phyloP scores from a whole-genome alignment of 352 stramenopile species.

The Saprolegnia diclina region DNA sequence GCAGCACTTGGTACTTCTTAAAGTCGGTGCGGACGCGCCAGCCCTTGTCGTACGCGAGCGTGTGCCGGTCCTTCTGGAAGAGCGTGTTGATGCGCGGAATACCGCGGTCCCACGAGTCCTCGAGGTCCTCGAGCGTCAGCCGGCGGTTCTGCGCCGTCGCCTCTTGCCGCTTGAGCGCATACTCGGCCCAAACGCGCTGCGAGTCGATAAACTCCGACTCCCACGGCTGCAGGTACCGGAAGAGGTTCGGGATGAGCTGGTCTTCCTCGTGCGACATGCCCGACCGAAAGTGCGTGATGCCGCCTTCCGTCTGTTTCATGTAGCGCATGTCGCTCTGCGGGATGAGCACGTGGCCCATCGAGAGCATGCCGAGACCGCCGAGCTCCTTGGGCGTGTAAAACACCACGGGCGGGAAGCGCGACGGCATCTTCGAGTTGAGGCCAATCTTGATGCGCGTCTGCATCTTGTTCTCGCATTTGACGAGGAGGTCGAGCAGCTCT shows the following conservation, averaged over 20 bases:
- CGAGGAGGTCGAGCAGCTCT: slow-evolving; percentile 98
- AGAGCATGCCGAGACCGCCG: slow-evolving; percentile 98
- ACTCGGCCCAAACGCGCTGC: slow-evolving; percentile 99
- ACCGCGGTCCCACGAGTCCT: slow-evolving; percentile 99
- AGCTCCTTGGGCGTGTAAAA: slow-evolving; percentile 99
- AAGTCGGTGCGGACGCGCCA: slow-evolving; percentile 99
- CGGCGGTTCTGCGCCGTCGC: slow-evolving; percentile 98
- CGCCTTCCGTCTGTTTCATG: slow-evolving; percentile 97
- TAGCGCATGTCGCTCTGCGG: slow-evolving; percentile 98
- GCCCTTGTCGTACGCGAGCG: slow-evolving; percentile 99
- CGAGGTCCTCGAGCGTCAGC: slow-evolving; percentile 98
- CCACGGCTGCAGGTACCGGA: slow-evolving; percentile 98
- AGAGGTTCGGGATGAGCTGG: slow-evolving; percentile 99
- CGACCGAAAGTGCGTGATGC: slow-evolving; percentile 99
- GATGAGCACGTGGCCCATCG: slow-evolving; percentile 99
- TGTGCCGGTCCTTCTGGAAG: slow-evolving; percentile 98
- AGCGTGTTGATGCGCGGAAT: slow-evolving; percentile 96
- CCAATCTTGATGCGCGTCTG: slow-evolving; percentile 99
- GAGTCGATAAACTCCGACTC: slow-evolving; percentile 99
- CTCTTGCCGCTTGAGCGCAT: slow-evolving; percentile 99
- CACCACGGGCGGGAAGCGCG: slow-evolving; percentile 97
- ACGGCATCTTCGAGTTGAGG: slow-evolving; percentile 99
- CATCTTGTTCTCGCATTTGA: slow-evolving; percentile 99
- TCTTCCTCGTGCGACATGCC: slow-evolving; percentile 97
- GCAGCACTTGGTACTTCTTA: slow-evolving; percentile 97